Conservation (phyloP, 106 monocot genomes). For the Dioscorea alata region DNA sequence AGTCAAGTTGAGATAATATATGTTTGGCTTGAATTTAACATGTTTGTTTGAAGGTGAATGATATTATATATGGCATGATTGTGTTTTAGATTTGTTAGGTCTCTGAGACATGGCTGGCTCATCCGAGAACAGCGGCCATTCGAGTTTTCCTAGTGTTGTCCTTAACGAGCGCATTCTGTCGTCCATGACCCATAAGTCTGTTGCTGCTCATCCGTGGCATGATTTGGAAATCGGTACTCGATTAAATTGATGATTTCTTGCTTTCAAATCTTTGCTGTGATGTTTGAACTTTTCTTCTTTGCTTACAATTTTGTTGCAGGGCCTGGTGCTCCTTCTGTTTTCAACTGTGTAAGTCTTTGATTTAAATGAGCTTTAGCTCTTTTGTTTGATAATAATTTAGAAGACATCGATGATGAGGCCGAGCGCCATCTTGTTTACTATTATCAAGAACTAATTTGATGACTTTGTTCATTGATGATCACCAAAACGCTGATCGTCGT, state of each 20-base stretch:
- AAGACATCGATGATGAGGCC: too few relatives aligned
- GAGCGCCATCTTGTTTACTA: too few relatives aligned
- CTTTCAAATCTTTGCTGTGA: not conserved
- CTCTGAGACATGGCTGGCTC: slow-evolving; percentile 34
- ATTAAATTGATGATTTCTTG: not conserved
- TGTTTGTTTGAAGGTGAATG: not conserved
- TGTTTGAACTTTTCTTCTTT: not conserved
- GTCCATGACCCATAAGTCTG: slow-evolving; percentile 50
- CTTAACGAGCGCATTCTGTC: slow-evolving; percentile 77
- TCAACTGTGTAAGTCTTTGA: slow-evolving; percentile 53
- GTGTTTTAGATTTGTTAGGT: slow-evolving; percentile 6
- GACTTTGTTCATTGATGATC: too few relatives aligned
- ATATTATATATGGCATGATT: not conserved
- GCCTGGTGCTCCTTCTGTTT: slow-evolving; percentile 67
- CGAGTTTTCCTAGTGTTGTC: slow-evolving; percentile 30
- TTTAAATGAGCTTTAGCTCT: too few relatives aligned
- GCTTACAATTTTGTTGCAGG: slow-evolving; percentile 21
- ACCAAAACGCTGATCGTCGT: too few relatives aligned
- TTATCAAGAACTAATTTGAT: too few relatives aligned
- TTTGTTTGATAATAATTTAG: too few relatives aligned
- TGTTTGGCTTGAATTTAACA: too few relatives aligned
- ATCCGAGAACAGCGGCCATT: slow-evolving; percentile 17
- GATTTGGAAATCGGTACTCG: slow-evolving; percentile 66
- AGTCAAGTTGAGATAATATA: too few relatives aligned
- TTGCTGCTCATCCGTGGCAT: slow-evolving; percentile 87